These are phyloP conservation scores for Raddia guianensis DNA, from an alignment of 176 grass and related monocot genomes.

Conservation along the genomic window DNA sequence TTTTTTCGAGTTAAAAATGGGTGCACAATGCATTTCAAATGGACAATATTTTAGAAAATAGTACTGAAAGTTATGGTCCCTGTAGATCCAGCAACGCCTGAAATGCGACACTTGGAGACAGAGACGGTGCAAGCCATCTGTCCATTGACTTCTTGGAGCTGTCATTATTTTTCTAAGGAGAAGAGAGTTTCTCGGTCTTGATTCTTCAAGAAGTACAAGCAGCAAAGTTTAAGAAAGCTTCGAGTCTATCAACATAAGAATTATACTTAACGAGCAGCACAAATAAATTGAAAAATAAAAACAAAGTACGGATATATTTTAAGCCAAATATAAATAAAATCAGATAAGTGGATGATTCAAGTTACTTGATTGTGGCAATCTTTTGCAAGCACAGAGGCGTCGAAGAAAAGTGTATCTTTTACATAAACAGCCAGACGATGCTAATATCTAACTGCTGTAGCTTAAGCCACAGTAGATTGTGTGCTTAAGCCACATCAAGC, in stretches of 20 bases:
- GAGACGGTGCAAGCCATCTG: slow-evolving; percentile 27
- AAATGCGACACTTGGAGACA: slow-evolving; percentile 7
- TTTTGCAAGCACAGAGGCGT: slow-evolving; percentile 8
- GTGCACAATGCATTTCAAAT: slow-evolving; percentile 2
- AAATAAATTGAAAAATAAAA: slow-evolving; percentile 7
- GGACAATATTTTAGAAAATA: slow-evolving; percentile 22
- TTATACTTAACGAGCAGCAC: slow-evolving; percentile 5
- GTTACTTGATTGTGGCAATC: slow-evolving; percentile 24
- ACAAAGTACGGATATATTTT: background rate
- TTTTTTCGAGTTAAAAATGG: slow-evolving; percentile 38
- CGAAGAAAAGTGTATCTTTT: too few relatives aligned
- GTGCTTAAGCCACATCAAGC: background rate
- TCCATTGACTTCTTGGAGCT: slow-evolving; percentile 34
- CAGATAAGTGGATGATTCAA: slow-evolving; percentile 4
- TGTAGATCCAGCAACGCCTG: slow-evolving; percentile 31
- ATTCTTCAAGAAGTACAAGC: background rate
- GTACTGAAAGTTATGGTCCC: slow-evolving; percentile 26
- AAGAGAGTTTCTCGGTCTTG: background rate
- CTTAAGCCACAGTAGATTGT: background rate
- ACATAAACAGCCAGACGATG: too few relatives aligned
- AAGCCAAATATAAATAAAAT: too few relatives aligned
- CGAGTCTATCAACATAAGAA: background rate
- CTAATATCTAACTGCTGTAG: background rate
- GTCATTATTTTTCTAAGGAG: slow-evolving; percentile 18
- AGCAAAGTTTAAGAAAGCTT: slow-evolving; percentile 13